phyloP scores from a whole-genome alignment of 2,329 filamentous ascomycete species.

The Claviceps maximensis region DNA sequence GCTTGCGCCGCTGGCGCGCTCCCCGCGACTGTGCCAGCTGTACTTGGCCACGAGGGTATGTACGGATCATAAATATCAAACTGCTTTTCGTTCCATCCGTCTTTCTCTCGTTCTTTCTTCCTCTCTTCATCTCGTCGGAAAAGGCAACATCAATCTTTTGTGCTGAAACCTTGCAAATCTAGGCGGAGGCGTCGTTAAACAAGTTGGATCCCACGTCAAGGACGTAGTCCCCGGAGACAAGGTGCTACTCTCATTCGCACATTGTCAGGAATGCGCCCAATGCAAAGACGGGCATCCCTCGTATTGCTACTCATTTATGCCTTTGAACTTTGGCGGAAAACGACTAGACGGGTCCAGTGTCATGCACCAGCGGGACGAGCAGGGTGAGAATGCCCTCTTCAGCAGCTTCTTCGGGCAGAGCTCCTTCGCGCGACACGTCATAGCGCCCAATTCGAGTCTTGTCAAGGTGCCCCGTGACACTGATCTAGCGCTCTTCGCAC shows the following conservation, averaged over 20 bases:
- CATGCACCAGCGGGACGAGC: neutral
- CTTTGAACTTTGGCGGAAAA: neutral
- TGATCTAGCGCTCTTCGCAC: slow-evolving; percentile 17
- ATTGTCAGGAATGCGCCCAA: neutral
- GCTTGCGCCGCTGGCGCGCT: neutral
- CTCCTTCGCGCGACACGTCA: slow-evolving; percentile 18
- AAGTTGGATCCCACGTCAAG: neutral
- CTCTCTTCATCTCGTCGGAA: neutral
- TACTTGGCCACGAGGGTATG: slow-evolving; percentile 1
- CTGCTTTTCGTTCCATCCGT: neutral
- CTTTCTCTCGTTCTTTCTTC: too few species aligned
- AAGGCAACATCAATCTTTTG: neutral
- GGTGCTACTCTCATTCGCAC: neutral
- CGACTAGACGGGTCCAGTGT: neutral
- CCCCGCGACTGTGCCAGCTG: neutral
- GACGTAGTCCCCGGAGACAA: neutral
- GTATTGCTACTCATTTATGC: neutral
- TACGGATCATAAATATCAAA: too few species aligned
- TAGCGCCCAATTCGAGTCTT: slow-evolving; percentile 16
- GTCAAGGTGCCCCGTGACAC: slow-evolving; percentile 16
- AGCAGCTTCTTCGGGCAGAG: slow-evolving; percentile 22
- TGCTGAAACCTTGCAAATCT: neutral
- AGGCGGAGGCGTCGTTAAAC: neutral
- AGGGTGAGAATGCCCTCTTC: neutral
- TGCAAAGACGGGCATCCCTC: neutral